phyloP scores from a whole-genome alignment of 2,329 filamentous ascomycete species.

The Sclerotinia glacialis region DNA sequence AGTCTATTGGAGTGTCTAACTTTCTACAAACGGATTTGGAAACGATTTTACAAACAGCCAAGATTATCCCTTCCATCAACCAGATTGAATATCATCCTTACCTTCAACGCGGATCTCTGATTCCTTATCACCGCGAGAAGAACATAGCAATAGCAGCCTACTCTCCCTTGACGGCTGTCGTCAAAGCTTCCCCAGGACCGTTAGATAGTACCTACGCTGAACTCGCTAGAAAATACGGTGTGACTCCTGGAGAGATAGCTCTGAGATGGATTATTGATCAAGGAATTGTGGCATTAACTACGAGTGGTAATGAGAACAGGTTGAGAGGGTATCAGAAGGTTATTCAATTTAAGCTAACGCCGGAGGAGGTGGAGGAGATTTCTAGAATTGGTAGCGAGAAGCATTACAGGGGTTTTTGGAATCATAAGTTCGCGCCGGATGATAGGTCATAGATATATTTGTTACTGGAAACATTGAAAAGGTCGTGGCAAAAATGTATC shows the following conservation, averaged over 20 bases:
- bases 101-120: constrained; percentile 60
- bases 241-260: constrained; percentile 54
- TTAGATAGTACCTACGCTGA: constrained; percentile 50
- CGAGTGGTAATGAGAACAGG: constrained; percentile 56
- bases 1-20: constrained; percentile 76
- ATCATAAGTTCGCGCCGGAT: constrained; percentile 49
- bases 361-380: constrained; percentile 57
- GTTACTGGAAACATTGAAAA: background rate
- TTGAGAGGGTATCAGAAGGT: constrained; percentile 54
- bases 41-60: constrained; percentile 55
- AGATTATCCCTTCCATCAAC: constrained; percentile 65
- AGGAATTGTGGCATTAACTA: constrained; percentile 57
- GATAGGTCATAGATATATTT: constrained; percentile 45
- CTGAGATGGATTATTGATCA: constrained; percentile 61
- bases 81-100: constrained; percentile 82
- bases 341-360: constrained; percentile 56
- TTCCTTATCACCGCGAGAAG: constrained; percentile 56
- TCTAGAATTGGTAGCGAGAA: constrained; percentile 55
- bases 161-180: constrained; percentile 52
- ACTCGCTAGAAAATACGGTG: constrained; percentile 57
- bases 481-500: background rate
- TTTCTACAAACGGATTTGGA: constrained; percentile 59
- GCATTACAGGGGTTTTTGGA: constrained; percentile 61
- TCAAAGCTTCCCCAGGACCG: constrained; percentile 51
- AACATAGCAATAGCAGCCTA: constrained; percentile 57